Percentiles rank a stretch among this genome's conserved stretches.
Evolutionary conservation across 495 filamentous ascomycete species (phyloP).

Genomic region (Podospora conica): DNA sequence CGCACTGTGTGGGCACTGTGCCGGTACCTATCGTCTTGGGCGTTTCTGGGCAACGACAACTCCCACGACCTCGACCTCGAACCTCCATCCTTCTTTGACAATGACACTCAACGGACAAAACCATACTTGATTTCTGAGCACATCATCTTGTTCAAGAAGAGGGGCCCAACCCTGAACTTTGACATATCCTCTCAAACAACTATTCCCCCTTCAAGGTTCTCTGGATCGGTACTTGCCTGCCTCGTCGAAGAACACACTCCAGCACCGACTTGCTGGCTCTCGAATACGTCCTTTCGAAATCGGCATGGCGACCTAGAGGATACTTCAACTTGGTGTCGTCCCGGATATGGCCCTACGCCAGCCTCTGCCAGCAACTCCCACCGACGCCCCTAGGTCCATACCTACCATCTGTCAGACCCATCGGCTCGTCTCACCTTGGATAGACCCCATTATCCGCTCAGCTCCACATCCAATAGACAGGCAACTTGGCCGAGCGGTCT

Average conservation of each 20-base stretch:
- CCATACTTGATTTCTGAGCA: too few relatives aligned
- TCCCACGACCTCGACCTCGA: neutral
- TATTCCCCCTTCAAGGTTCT: too few relatives aligned
- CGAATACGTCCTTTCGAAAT: neutral
- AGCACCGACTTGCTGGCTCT: neutral
- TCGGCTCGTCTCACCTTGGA: neutral
- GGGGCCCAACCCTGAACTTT: neutral
- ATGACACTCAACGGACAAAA: neutral
- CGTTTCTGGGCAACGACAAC: neutral
- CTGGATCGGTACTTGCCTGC: neutral
- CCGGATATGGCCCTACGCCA: neutral
- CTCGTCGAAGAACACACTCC: neutral
- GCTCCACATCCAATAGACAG: neutral
- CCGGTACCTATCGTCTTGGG: conserved; percentile 1
- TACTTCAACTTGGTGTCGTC: too few relatives aligned
- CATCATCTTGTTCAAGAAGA: neutral
- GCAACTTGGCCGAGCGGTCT: neutral
- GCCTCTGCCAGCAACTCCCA: neutral
- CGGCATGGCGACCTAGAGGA: too few relatives aligned
- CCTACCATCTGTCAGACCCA: neutral
- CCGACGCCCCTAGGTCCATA: neutral
- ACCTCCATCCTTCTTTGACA: neutral
- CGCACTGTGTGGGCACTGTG: neutral
- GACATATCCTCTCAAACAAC: neutral
- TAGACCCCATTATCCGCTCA: neutral